These are phyloP conservation scores for Pelargonium australe DNA, from an alignment of 441 rosid genomes.

Conservation along the genomic window DNA sequence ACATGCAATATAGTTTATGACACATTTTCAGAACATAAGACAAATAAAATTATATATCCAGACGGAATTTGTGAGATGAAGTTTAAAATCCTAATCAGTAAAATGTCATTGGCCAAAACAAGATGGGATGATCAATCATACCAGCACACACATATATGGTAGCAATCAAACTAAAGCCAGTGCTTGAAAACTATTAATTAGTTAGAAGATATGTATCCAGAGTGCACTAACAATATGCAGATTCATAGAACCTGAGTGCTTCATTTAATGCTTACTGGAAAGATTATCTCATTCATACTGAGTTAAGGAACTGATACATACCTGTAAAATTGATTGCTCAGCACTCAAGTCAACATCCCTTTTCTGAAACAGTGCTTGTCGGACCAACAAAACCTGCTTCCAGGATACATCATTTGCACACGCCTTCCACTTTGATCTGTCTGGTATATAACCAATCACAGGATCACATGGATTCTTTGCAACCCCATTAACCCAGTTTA, in stretches of 20 bases:
- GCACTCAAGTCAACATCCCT: constrained; percentile 26
- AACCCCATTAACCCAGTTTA: constrained; percentile 54
- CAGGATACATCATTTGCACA: constrained; percentile 53
- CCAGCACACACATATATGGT: not conserved
- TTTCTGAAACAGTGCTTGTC: constrained; percentile 40
- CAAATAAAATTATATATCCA: not conserved
- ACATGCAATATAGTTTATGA: not conserved
- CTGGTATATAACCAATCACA: constrained; percentile 44
- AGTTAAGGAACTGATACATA: constrained; percentile 19
- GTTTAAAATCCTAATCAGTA: not conserved
- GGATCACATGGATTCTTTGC: constrained; percentile 60
- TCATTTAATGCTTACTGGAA: not conserved
- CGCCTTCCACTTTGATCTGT: constrained; percentile 57
- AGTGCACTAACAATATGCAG: not conserved
- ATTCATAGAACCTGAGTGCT: not conserved
- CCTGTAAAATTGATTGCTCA: constrained; percentile 44
- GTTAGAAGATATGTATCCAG: not conserved
- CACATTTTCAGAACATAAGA: not conserved
- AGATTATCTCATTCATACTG: not conserved
- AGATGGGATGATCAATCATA: constrained; percentile 3
- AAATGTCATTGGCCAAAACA: not conserved
- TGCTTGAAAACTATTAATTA: not conserved
- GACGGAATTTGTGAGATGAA: not conserved
- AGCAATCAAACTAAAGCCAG: not conserved
- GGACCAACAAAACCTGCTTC: constrained; percentile 63